Evolutionary conservation across 345 rosid species (phyloP).

Genomic region (Chamaenerion angustifolium): DNA sequence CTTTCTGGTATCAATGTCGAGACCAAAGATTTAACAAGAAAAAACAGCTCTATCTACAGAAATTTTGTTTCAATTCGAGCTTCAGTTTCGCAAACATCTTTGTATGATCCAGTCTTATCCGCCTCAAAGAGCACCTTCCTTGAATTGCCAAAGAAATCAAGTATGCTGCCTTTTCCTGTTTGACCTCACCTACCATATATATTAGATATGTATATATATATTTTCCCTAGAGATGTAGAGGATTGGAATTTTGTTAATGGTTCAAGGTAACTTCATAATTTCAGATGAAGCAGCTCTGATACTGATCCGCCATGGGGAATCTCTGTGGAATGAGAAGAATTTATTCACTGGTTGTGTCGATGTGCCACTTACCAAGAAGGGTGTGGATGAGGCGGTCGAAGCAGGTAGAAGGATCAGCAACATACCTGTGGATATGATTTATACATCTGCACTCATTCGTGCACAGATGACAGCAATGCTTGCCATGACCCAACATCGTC

Average conservation of each 20-base stretch:
- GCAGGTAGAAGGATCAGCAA: conserved; percentile 94
- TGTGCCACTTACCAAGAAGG: conserved; percentile 85
- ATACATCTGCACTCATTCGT: conserved; percentile 78
- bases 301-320: conserved; percentile 91
- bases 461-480: conserved; percentile 99
- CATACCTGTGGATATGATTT: conserved; percentile 91
- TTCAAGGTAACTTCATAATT: neutral
- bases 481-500: conserved; percentile 96
- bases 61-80: conserved; percentile 27
- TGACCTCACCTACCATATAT: too few relatives aligned
- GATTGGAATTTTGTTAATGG: neutral
- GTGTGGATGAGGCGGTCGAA: conserved; percentile 93
- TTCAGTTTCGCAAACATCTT: conserved; percentile 40
- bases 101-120: conserved; percentile 40
- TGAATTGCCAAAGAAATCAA: conserved; percentile 39
- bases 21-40: conserved; percentile 15
- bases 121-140: conserved; percentile 27
- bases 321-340: conserved; percentile 97
- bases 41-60: conserved; percentile 14
- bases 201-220: neutral
- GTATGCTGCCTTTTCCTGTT: conserved; percentile 19
- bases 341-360: conserved; percentile 96
- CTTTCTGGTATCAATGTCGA: conserved; percentile 20
- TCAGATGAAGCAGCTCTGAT: conserved; percentile 82
- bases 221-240: neutral